Evolutionary conservation across 306 rosid genomes (phyloP).

Genomic region (Quercus wislizeni): DNA sequence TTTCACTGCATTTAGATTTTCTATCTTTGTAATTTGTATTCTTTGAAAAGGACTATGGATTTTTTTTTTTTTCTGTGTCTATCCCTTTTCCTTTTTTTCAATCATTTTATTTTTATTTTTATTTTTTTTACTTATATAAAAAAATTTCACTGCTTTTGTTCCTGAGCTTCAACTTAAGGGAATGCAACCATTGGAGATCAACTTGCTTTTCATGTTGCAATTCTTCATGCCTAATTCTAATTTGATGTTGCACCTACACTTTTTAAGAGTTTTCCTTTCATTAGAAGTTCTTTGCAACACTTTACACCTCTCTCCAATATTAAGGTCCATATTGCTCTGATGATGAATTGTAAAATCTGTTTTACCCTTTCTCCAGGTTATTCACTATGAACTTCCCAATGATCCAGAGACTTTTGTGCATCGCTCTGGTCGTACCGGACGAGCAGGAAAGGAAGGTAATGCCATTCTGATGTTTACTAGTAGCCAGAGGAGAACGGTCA

Average conservation of each 20-base stretch:
- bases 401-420: constrained; percentile 99
- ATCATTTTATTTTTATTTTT: no score
- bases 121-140: no score
- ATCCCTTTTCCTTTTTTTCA: no score
- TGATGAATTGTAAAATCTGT: constrained; percentile 3
- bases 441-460: constrained; percentile 90
- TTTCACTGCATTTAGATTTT: no score
- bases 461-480: constrained; percentile 86
- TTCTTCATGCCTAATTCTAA: constrained; percentile 8
- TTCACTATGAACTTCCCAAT: constrained; percentile 98
- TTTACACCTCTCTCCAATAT: constrained; percentile 4
- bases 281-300: constrained; percentile 7
- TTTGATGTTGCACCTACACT: constrained; percentile 12
- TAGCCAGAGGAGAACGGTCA: constrained; percentile 92
- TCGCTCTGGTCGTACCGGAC: constrained; percentile 99
- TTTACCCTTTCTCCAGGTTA: constrained; percentile 50
- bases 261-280: constrained; percentile 13
- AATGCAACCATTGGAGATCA: background rate
- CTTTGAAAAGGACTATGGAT: no score
- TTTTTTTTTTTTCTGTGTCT: no score
- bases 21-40: no score
- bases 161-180: no score
- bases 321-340: constrained; percentile 19
- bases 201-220: constrained; percentile 1
- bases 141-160: no score